phyloP scores from a whole-genome alignment of 148 eudicot genomes.

The Oxyria digyna region DNA sequence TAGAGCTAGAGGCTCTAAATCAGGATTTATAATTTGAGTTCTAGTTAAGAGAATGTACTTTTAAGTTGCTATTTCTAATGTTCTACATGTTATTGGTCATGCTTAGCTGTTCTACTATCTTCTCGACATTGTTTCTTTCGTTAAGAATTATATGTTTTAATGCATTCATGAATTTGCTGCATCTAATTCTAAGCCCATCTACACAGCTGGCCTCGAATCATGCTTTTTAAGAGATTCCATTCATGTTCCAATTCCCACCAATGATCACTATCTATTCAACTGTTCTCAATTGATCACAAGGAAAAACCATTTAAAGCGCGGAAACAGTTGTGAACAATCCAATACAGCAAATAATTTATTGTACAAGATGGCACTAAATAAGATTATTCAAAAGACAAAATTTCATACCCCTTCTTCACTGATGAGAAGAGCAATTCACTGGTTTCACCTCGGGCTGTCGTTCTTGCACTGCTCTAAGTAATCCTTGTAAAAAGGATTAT shows the following conservation, averaged over 20 bases:
- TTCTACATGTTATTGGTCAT: background rate
- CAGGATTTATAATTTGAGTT: background rate
- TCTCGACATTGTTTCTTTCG: too few species aligned
- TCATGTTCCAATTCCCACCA: too few species aligned
- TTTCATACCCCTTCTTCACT: background rate
- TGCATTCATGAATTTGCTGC: too few species aligned
- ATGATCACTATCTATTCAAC: background rate
- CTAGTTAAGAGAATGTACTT: background rate
- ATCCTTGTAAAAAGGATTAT: slow-evolving; percentile 26
- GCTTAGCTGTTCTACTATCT: background rate
- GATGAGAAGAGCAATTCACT: too few species aligned
- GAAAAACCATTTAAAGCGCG: background rate
- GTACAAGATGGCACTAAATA: background rate
- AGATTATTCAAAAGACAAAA: background rate
- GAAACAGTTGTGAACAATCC: background rate
- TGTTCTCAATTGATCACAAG: background rate
- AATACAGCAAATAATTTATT: background rate
- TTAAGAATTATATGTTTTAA: too few species aligned
- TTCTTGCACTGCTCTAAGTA: slow-evolving; percentile 35
- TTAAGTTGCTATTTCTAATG: background rate
- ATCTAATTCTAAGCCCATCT: too few species aligned
- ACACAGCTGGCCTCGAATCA: too few species aligned
- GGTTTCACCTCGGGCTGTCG: slow-evolving; percentile 25
- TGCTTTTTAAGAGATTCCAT: background rate
- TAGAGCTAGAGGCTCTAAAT: background rate